Conservation (phyloP, 148 eudicot genomes). For the Cornus florida region DNA sequence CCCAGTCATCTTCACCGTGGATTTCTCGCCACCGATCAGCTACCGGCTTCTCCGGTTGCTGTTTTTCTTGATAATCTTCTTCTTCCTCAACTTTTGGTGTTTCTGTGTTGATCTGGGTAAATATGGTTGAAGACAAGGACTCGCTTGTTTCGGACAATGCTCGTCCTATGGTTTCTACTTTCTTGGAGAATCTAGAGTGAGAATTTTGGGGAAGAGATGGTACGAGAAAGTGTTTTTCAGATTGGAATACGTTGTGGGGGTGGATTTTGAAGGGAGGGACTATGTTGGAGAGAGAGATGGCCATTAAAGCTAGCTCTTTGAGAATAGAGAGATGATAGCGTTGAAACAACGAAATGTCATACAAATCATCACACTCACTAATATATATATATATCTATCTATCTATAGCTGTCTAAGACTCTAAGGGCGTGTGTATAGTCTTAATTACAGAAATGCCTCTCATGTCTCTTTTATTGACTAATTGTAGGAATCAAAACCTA, state of each 20-base stretch:
- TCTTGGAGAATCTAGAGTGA: neutral
- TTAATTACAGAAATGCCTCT: too few relatives aligned
- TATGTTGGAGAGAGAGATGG: conserved; percentile 17
- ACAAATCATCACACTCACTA: too few relatives aligned
- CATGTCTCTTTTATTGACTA: too few relatives aligned
- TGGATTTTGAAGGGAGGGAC: neutral
- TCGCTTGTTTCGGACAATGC: conserved; percentile 11
- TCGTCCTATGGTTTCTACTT: neutral
- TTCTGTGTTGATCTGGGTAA: neutral
- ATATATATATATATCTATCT: too few relatives aligned
- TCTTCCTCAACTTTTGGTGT: neutral
- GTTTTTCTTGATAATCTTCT: neutral
- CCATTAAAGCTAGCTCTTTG: conserved; percentile 15
- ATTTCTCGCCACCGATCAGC: conserved; percentile 55
- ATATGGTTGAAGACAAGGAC: neutral
- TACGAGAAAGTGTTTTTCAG: neutral
- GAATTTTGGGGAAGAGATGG: conserved; percentile 5
- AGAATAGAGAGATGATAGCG: neutral
- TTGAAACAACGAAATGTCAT: too few relatives aligned
- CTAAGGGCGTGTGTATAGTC: too few relatives aligned
- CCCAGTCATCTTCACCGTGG: conserved; percentile 69
- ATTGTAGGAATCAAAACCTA: too few relatives aligned
- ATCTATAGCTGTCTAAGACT: too few relatives aligned
- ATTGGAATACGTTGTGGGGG: neutral
- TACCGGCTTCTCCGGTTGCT: neutral